These are phyloP conservation scores for Sclerotiophoma versabilis DNA, from an alignment of 2,329 filamentous ascomycete species.

Conservation along the genomic window DNA sequence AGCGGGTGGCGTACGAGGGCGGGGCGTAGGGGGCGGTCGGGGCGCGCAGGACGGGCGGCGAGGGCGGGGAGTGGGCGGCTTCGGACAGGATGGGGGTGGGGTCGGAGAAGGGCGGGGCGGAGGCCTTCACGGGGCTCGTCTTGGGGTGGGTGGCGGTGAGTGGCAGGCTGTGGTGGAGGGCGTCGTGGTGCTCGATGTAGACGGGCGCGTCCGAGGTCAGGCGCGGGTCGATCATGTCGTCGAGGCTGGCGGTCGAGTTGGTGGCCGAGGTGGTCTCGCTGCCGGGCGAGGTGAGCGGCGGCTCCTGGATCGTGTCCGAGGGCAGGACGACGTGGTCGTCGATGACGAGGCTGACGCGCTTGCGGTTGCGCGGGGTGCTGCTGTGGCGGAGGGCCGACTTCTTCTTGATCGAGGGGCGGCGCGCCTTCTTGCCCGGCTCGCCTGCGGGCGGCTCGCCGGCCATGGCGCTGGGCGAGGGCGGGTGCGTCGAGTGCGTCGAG, in stretches of 20 bases:
- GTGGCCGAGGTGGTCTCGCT: constrained; percentile 42
- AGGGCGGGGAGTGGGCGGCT: constrained; percentile 19
- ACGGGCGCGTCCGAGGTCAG: constrained; percentile 27
- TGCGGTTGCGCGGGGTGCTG: constrained; percentile 34
- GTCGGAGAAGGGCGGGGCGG: constrained; percentile 19
- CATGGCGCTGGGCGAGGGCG: constrained; percentile 22
- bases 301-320: constrained; percentile 42
- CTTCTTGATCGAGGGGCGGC: constrained; percentile 40
- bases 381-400: constrained; percentile 44
- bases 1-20: constrained; percentile 27
- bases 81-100: constrained; percentile 9
- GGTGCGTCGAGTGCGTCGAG: constrained; percentile 8
- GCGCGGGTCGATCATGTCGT: constrained; percentile 45
- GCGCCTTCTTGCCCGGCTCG: constrained; percentile 31
- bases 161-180: constrained; percentile 43
- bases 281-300: constrained; percentile 37
- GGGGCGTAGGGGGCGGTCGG: constrained; percentile 17
- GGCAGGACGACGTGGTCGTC: constrained; percentile 49
- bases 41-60: constrained; percentile 16
- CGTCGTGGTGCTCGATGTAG: constrained; percentile 32
- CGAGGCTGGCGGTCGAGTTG: constrained; percentile 39
- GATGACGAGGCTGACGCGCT: constrained; percentile 48
- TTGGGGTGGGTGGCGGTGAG: constrained; percentile 30
- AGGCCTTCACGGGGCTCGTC: constrained; percentile 32
- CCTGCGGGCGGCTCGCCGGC: constrained; percentile 11